Base-by-base conservation (phyloP, 108 stramenopile genomes). In the Licmophora abbreviata region DNA sequence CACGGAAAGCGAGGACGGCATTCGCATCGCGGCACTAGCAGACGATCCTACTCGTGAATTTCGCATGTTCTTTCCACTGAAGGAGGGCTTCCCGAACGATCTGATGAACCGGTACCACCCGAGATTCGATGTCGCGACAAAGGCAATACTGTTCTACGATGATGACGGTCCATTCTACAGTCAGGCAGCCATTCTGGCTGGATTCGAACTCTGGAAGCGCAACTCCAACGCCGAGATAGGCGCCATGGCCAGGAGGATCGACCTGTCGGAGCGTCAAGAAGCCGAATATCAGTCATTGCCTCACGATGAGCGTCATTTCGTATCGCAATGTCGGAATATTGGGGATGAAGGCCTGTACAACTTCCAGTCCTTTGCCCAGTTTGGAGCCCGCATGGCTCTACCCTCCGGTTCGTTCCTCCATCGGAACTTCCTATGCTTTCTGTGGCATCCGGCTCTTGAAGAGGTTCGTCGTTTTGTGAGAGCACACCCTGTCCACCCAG, bases 81-180 rank as follows among this genome's bases (percentile, higher is more conserved):
- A 83, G 45, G 59, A 78, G 29, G 82, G 81, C 15, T 71, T 85
- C 18, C 50, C 68, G 4, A 93, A 88, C 44, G 84, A 85, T 64
- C 52, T 93, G 24, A 65, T 93, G 48, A 93, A 93, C 71, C 74
- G 91, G 24, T 93, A 93, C 56, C 84, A 88, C 71, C 91, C 91
- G 11, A 49, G 65, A 0, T 44, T 93, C 7, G 29, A 71, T n/a
- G 69, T 82, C 5, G 66, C 66, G 44, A 81, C 83, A 37, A 83
- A 93, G 61, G 86, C 87, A 10, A 67, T 93, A 15, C 63, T 93
- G 66, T 93, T 86, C 45, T 88, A 86, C 47, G 91, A 93, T 42
- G 91, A 93, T 54, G 91, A 93, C 58, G 91, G 91, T 25, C 91
- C 91, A 1, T 93, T 93, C 53, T 86, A 81, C 64, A 56, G 51